These are phyloP conservation scores for Aureobasidium mangrovei DNA, from an alignment of 2,329 filamentous ascomycete species.

Conservation along the genomic window DNA sequence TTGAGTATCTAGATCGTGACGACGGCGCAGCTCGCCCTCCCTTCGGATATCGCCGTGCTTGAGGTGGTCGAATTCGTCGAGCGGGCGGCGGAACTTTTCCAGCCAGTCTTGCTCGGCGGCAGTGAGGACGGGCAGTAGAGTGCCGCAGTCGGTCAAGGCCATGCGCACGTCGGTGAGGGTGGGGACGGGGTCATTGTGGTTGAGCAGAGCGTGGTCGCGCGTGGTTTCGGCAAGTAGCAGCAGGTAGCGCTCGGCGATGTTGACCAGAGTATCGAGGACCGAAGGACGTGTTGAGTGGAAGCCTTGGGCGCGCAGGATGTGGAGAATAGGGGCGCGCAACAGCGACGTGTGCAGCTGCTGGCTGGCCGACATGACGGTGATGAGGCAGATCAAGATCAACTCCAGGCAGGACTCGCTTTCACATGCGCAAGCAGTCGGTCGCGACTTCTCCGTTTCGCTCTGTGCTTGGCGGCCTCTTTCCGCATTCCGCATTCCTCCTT, in stretches of 20 bases:
- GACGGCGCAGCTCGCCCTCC: conserved; percentile 34
- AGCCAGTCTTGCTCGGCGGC: conserved; percentile 59
- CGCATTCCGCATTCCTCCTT: too few species aligned
- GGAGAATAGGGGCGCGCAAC: conserved; percentile 76
- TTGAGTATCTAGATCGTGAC: conserved; percentile 62
- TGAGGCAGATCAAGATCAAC: too few species aligned
- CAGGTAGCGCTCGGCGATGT: conserved; percentile 76
- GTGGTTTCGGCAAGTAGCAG: conserved; percentile 64
- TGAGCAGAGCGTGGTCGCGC: conserved; percentile 60
- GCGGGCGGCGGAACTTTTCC: conserved; percentile 39
- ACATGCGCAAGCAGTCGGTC: neutral
- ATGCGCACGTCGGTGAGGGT: conserved; percentile 72
- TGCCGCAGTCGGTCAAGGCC: conserved; percentile 73
- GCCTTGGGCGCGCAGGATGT: conserved; percentile 84
- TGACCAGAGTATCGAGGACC: conserved; percentile 79
- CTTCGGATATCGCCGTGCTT: conserved; percentile 30
- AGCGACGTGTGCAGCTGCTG: conserved; percentile 60
- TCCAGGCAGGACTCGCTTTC: neutral
- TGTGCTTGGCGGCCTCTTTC: too few species aligned
- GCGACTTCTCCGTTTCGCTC: too few species aligned
- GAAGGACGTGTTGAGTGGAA: conserved; percentile 76
- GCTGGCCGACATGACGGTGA: conserved; percentile 13
- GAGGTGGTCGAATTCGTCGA: conserved; percentile 33
- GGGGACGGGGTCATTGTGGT: conserved; percentile 55
- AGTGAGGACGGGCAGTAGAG: conserved; percentile 60